Conservation (phyloP, 2,329 filamentous ascomycete genomes). For the Gyromitra esculenta region DNA sequence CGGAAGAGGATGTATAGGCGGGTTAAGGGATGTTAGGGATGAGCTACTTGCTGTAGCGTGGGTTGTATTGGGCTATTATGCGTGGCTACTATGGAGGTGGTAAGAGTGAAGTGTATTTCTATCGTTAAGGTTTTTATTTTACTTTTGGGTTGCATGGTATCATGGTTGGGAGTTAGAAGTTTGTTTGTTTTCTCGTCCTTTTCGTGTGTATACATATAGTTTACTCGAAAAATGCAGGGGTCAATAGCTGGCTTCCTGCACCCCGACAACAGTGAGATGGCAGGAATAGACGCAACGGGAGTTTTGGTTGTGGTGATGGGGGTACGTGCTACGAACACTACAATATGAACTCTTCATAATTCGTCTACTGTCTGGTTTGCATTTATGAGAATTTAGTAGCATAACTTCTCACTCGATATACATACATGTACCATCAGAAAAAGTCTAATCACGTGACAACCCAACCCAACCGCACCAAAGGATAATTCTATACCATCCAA, state of each 20-base stretch:
- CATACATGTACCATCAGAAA: background rate
- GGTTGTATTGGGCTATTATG: slow-evolving; percentile 39
- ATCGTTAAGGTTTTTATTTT: background rate
- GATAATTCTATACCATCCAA: too few relatives aligned
- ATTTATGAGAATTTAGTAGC: background rate
- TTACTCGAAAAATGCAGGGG: background rate
- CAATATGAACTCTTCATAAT: background rate
- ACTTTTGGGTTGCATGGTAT: background rate
- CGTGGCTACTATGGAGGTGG: slow-evolving; percentile 38
- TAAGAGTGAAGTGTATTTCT: slow-evolving; percentile 22
- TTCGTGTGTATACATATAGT: background rate
- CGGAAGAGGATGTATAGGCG: slow-evolving; percentile 17
- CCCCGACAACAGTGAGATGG: background rate
- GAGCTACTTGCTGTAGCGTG: slow-evolving; percentile 36
- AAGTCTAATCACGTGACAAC: too few relatives aligned
- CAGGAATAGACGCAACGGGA: background rate
- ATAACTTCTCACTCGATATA: background rate
- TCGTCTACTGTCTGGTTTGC: too few relatives aligned
- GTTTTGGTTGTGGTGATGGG: background rate
- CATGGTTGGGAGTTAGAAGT: slow-evolving; percentile 18
- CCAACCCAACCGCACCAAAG: too few relatives aligned
- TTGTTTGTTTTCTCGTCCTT: background rate
- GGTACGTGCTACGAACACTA: background rate
- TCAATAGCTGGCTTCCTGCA: background rate
- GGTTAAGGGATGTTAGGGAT: slow-evolving; percentile 26